phyloP scores from a whole-genome alignment of 768 basidiomycete genomes.

The Amanita pseudoporphyria region DNA sequence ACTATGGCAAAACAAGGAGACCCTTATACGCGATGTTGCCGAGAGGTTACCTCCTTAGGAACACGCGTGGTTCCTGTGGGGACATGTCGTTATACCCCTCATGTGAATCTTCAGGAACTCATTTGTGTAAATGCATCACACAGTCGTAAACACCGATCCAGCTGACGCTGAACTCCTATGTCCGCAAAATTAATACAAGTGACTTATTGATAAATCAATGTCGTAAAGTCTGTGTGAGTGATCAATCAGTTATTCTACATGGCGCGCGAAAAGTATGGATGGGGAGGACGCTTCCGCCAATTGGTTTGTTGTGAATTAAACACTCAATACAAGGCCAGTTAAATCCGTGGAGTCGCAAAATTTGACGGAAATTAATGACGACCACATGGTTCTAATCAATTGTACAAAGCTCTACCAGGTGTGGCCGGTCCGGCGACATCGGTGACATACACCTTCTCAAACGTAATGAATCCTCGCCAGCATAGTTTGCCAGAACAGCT shows the following conservation, averaged over 20 bases:
- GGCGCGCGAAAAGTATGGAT: not conserved
- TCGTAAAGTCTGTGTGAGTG: not conserved
- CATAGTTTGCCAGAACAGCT: not conserved
- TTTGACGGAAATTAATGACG: not conserved
- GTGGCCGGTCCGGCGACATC: too few relatives aligned
- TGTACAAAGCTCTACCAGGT: not conserved
- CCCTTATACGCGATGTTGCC: not conserved
- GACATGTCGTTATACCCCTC: not conserved
- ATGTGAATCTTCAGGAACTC: not conserved
- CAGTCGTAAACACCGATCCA: not conserved
- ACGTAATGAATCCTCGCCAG: not conserved
- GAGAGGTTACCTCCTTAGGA: not conserved
- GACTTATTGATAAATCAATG: not conserved
- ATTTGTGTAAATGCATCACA: not conserved
- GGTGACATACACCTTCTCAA: not conserved
- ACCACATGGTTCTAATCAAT: not conserved
- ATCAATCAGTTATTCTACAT: not conserved
- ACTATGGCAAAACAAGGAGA: not conserved
- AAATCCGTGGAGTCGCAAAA: not conserved
- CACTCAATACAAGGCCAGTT: not conserved
- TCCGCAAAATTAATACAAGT: not conserved
- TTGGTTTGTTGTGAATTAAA: not conserved
- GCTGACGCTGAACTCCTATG: not conserved
- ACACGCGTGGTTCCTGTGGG: not conserved
- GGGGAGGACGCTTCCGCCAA: not conserved